A percentile compares a stretch with the other conserved stretches of the same genome.
Evolutionary conservation across 2,329 filamentous ascomycete genomes (phyloP).

Genomic region (Penicillium sp.): DNA sequence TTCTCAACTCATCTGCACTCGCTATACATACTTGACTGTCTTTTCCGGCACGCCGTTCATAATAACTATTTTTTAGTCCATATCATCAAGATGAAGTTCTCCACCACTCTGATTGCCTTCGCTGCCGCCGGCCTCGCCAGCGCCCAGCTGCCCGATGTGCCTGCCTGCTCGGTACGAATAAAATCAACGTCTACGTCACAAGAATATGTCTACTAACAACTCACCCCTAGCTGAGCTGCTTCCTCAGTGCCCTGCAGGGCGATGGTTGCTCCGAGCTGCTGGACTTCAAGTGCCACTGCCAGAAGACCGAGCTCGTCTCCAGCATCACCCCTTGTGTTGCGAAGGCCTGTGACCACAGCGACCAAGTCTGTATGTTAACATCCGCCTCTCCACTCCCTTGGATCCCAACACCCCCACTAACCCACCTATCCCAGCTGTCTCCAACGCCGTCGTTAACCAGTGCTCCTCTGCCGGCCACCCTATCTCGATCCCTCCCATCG

Average conservation of each 20-base stretch:
- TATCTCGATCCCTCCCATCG: slow-evolving; percentile 36
- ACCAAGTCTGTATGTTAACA: slow-evolving; percentile 37
- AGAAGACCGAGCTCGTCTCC: slow-evolving; percentile 44
- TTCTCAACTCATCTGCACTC: slow-evolving; percentile 15
- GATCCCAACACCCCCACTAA: neutral
- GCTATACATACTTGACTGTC: slow-evolving; percentile 19
- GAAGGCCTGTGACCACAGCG: slow-evolving; percentile 38
- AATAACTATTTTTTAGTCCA: neutral
- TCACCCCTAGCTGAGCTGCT: slow-evolving; percentile 46
- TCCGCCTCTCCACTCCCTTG: too few species aligned
- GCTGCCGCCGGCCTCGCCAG: slow-evolving; percentile 46
- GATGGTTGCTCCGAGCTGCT: slow-evolving; percentile 48
- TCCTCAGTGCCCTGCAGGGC: slow-evolving; percentile 40
- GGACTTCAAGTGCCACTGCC: slow-evolving; percentile 53
- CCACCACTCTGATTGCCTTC: slow-evolving; percentile 34
- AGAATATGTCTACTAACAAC: neutral
- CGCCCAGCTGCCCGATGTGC: slow-evolving; percentile 48
- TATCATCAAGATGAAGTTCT: slow-evolving; percentile 36
- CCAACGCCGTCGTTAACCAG: slow-evolving; percentile 33
- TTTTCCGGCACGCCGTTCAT: slow-evolving; percentile 15
- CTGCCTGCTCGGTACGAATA: slow-evolving; percentile 46
- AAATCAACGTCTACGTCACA: neutral
- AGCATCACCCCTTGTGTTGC: slow-evolving; percentile 49
- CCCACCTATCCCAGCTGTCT: slow-evolving; percentile 31
- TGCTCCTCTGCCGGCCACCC: slow-evolving; percentile 39